A percentile compares a stretch with the other conserved stretches of the same genome.
Conservation (phyloP, 768 basidiomycete species). For the Boletus subcaerulescens region DNA sequence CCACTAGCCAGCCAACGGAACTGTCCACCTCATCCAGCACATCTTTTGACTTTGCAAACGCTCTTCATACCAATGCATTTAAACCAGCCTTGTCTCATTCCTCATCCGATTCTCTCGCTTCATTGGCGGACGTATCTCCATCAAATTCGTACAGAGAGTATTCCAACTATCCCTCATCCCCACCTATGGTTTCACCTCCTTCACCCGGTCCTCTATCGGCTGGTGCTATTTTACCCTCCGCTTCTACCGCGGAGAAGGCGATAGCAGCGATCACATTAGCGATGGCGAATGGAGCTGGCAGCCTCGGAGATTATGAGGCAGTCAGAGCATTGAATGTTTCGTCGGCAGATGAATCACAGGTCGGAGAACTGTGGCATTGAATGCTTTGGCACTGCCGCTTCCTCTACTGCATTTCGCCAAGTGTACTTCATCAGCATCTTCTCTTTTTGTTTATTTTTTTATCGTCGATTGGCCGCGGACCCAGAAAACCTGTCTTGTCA, state of each 20-base stretch:
- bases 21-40: conserved; percentile 22
- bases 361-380: conserved; percentile 61
- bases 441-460: conserved; percentile 29
- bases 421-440: not conserved
- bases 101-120: conserved; percentile 16
- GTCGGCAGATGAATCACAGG: conserved; percentile 41
- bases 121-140: conserved; percentile 5
- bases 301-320: conserved; percentile 54
- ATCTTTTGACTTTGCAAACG: conserved; percentile 24
- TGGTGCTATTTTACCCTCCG: conserved; percentile 15
- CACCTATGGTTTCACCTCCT: conserved; percentile 9
- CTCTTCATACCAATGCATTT: conserved; percentile 28
- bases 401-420: conserved; percentile 3
- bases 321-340: conserved; percentile 39
- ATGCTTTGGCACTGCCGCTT: not conserved
- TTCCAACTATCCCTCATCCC: conserved; percentile 5
- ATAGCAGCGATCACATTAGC: conserved; percentile 57
- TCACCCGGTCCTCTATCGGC: conserved; percentile 10
- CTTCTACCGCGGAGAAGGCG: conserved; percentile 55
- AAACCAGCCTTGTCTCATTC: conserved; percentile 17
- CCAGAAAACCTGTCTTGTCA: conserved; percentile 14
- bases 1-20: conserved; percentile 13
- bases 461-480: conserved; percentile 20
- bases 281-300: conserved; percentile 62
- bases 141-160: conserved; percentile 3